Base-by-base conservation (phyloP, 306 rosid species). In the Gynostemma pentaphyllum region DNA sequence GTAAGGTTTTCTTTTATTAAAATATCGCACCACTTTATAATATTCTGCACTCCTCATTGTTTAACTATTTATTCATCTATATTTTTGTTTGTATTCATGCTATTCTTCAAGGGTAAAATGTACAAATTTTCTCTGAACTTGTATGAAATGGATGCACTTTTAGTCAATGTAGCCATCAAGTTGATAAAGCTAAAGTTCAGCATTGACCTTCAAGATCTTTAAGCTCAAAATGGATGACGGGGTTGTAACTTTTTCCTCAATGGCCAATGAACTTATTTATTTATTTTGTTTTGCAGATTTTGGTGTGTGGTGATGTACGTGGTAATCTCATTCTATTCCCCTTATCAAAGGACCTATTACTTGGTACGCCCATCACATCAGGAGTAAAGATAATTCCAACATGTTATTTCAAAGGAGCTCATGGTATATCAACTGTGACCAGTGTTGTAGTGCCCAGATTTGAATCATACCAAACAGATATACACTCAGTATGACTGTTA, bases 241-340 rank as follows among this genome's bases (percentile, higher is more conserved):
- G 19, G 15, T 3, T 49, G 14, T 53, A 4, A 37, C 8, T 19
- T 50, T 24, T 49, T 18, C 36, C 49, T 14, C 21, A 48, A 22
- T 45, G 37, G 30, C 8, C 6, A 45, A 53, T 61, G 44, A 16
- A 59, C 47, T 48, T 34, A 9, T 26, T 26, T n/a, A n/a, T n/a
- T n/a, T n/a, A n/a, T n/a, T n/a, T n/a, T n/a, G n/a, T n/a, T 39
- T 64, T 82, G 70, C 80, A 92, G 98, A 81, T 86, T 68, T 75
- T 92, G 45, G 88, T 81, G 8, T 88, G 96, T 80, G 98, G 98
- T 68, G 96, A 92, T 78, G 74, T 85, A 66, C 96, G 88, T 69
- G 98, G 98, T 45, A 92, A 92, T 79, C 79, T 92, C 80, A 49
- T 88, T 67, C 68, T 88, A 41, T 86, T 92, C 77, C 95, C 95